phyloP scores from a whole-genome alignment of 176 grass and related monocot genomes.

The Oropetium thomaeum region DNA sequence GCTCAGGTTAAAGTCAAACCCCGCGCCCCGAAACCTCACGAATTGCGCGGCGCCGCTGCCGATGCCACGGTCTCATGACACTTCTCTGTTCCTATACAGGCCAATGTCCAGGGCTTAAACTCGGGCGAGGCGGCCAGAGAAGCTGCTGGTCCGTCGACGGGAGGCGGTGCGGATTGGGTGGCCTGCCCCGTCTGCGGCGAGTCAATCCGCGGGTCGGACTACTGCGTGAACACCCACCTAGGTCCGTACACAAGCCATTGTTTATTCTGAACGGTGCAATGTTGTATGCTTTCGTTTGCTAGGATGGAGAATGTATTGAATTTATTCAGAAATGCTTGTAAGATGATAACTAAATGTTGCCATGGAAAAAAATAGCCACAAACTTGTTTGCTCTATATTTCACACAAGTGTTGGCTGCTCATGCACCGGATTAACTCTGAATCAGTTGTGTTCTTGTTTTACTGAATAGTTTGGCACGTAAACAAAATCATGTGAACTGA shows the following conservation, averaged over 20 bases:
- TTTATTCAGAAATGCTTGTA: neutral
- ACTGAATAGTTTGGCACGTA: neutral
- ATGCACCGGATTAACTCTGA: neutral
- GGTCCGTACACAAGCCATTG: slow-evolving; percentile 31
- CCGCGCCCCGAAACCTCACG: neutral
- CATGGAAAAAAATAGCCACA: neutral
- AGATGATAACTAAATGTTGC: neutral
- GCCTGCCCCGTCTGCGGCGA: slow-evolving; percentile 73
- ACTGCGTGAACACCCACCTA: slow-evolving; percentile 71
- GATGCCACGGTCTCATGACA: neutral
- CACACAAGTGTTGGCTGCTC: neutral
- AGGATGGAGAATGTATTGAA: neutral
- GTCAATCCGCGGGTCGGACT: slow-evolving; percentile 59
- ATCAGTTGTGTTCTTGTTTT: neutral
- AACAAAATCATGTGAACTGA: neutral
- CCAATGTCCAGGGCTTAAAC: neutral
- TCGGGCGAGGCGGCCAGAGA: neutral
- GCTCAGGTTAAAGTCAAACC: slow-evolving; percentile 27
- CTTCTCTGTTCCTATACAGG: slow-evolving; percentile 1
- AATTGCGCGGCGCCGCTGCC: too few species aligned
- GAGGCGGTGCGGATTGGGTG: slow-evolving; percentile 49
- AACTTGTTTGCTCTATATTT: neutral
- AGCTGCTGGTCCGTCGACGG: neutral
- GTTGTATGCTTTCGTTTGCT: neutral
- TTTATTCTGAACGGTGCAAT: neutral